phyloP scores from a whole-genome alignment of 2,329 filamentous ascomycete genomes.

The Fusarium setosum region DNA sequence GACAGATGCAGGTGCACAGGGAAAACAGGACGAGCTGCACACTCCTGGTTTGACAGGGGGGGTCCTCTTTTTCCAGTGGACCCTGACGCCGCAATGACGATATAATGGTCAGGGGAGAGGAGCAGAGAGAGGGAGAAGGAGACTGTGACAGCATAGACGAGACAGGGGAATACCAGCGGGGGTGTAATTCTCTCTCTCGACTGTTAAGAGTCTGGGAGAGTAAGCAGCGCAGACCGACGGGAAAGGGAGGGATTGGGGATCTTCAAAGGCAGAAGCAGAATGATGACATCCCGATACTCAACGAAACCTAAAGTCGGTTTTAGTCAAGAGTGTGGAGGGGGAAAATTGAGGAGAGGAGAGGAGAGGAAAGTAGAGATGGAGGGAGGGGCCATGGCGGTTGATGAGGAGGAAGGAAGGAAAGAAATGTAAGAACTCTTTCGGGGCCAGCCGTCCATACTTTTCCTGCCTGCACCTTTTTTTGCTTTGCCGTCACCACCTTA shows the following conservation, averaged over 20 bases:
- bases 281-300: constrained; percentile 15
- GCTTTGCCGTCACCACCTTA: not conserved
- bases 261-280: constrained; percentile 8
- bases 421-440: not conserved
- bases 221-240: not conserved
- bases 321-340: not conserved
- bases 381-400: not conserved
- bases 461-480: not conserved
- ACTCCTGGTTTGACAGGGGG: constrained; percentile 9
- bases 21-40: constrained; percentile 11
- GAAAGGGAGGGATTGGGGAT: not conserved
- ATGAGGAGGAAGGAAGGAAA: not conserved
- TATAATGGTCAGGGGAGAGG: constrained; percentile 27
- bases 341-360: not conserved
- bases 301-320: constrained; percentile 8
- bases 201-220: not conserved
- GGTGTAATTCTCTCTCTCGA: not conserved
- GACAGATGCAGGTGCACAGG: constrained; percentile 2
- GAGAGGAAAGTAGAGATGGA: not conserved
- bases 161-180: constrained; percentile 7
- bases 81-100: constrained; percentile 45
- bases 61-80: constrained; percentile 37
- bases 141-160: constrained; percentile 11
- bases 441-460: not conserved
- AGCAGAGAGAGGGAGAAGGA: constrained; percentile 6